Evolutionary conservation across 768 basidiomycete genomes (phyloP).

Genomic region (Amylocystis lapponica): DNA sequence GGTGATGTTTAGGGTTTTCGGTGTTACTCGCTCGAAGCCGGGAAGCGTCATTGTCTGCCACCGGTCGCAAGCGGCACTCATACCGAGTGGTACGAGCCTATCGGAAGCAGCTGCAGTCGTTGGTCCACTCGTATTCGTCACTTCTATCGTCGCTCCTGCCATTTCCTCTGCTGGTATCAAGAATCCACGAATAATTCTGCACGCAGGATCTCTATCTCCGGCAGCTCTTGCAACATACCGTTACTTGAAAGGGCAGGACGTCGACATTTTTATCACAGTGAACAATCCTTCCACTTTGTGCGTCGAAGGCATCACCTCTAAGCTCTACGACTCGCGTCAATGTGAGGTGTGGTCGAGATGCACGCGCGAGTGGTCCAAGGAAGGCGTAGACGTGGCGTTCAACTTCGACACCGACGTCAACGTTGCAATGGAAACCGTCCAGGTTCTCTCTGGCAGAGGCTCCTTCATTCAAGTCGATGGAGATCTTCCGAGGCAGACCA

Average conservation of each 20-base stretch:
- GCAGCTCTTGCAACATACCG: conserved; percentile 1
- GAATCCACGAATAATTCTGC: conserved; percentile 1
- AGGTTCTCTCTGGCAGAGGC: conserved; percentile 2
- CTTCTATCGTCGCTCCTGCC: background rate
- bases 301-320: background rate
- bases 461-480: conserved; percentile 5
- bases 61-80: background rate
- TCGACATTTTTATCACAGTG: background rate
- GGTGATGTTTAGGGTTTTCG: conserved; percentile 2
- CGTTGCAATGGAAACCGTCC: conserved; percentile 1
- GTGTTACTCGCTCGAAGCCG: background rate
- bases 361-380: background rate
- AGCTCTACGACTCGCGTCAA: background rate
- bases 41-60: conserved; percentile 6
- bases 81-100: background rate
- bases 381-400: conserved; percentile 8
- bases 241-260: background rate
- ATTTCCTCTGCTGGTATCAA: background rate
- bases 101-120: background rate
- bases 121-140: background rate
- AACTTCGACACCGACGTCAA: conserved; percentile 5
- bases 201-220: background rate
- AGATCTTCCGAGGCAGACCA: conserved; percentile 1
- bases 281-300: background rate
- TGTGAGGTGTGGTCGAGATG: conserved; percentile 1